Conservation (phyloP, 331 rosid species). For the Acacia concinna region DNA sequence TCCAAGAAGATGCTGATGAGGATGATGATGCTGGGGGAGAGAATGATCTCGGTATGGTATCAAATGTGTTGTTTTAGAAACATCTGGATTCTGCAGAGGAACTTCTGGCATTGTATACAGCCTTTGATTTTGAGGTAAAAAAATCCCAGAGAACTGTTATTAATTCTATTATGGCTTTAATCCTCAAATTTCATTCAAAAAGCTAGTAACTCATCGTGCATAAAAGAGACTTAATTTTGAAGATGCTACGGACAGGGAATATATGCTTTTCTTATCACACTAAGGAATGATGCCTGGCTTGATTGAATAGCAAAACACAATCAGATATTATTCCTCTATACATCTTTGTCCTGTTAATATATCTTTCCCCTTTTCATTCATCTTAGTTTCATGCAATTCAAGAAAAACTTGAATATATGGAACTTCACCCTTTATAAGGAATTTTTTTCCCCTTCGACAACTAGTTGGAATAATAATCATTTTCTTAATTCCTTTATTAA, state of each 20-base stretch:
- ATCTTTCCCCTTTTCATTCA: background rate
- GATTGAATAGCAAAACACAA: slow-evolving; percentile 28
- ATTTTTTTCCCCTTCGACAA: background rate
- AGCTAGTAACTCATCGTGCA: too few species aligned
- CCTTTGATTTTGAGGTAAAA: slow-evolving; percentile 12
- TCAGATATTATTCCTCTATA: slow-evolving; percentile 44
- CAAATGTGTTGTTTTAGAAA: slow-evolving; percentile 24
- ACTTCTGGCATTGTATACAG: background rate
- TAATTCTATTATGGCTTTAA: background rate
- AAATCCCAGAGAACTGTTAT: background rate
- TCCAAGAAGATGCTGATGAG: background rate
- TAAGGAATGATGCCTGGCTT: slow-evolving; percentile 36
- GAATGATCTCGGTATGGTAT: slow-evolving; percentile 8
- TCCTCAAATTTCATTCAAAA: background rate
- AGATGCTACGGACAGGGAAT: slow-evolving; percentile 28
- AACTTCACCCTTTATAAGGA: background rate
- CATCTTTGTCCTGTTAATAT: background rate
- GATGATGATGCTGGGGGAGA: slow-evolving; percentile 5
- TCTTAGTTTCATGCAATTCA: background rate
- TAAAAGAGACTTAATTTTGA: background rate
- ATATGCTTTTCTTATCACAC: slow-evolving; percentile 51
- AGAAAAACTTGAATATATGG: background rate
- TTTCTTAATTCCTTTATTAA: background rate
- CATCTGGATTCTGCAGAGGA: slow-evolving; percentile 14
- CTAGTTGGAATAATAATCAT: background rate